Base-by-base conservation (phyloP, 345 rosid species). In the Aethionema arabicum region DNA sequence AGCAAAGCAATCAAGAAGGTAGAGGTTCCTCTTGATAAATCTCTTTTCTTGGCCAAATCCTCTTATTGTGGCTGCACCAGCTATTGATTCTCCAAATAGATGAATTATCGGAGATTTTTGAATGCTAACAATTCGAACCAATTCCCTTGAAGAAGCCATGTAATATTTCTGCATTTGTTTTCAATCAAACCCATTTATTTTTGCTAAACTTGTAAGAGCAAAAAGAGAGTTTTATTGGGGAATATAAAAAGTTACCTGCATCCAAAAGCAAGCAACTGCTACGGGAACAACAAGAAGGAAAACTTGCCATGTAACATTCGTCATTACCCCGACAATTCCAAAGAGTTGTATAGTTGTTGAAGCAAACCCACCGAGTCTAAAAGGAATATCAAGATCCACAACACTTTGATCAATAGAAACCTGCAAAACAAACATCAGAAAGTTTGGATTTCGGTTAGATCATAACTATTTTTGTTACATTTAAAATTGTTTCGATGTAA, bases 371-470 rank as follows among this genome's bases (percentile, higher is more conserved):
- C 99, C 96, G 73, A 93, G 97, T 72, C 99, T 83, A 76, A 93
- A 93, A 58, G 99, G 99, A 66, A 93, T 90, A 76, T 93, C 99
- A 61, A 93, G 97, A 76, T 93, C 99, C 55, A 93, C 99, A 13
- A 93, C 99, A 74, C 96, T 93, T 83, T 93, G 99, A 81, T 93
- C 99, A 68, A 93, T 80, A 4, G 97, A 93, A 46, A 93, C 99
- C 99, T 93, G 89, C 12, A 52, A 67, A 30, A 13, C 53, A 49
- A 35, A 35, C 38, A 35, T 5, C 47, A 52, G 37, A 8, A 15
- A 13, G 35, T 42, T 13, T 8, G 51, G 51, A 30, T 35, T 41
- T 42, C 47, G 21, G 39, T 49, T 31, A 32, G n/a, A 49, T 27
- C 35, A 71, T 31, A 42, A 41, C 6, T 29, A 14, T 21, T 21